Evolutionary conservation across 1,284 basidiomycete genomes (phyloP), one percentile per base, ranked within the genome.

Genomic region (Cryptococcus floricola): DNA sequence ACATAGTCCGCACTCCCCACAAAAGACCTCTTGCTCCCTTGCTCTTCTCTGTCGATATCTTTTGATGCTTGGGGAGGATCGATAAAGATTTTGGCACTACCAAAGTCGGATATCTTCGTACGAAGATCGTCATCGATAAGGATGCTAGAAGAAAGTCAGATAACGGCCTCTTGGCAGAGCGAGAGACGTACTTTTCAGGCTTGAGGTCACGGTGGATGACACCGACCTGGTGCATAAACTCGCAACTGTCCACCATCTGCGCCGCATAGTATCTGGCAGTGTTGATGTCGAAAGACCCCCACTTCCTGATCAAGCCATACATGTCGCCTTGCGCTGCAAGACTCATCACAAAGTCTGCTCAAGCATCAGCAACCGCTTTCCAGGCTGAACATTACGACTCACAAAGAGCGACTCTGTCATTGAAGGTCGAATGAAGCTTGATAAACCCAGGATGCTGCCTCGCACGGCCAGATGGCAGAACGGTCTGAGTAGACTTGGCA

Each of bases 1-100:
- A 97, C 89, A 70, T 98, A 98, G 67, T 97, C 92, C 0, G 95
- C 91, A 1, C 94, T 96, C 10, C 95, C 95, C 23, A 98, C 96
- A 76, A 96, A 98, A 0, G 91, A 92, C 8, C 76, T 65, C 14
- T 46, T 25, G 8, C 16, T 23, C n/a, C 16, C 19, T 16, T n/a
- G 44, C 27, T 46, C 44, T 19, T 46, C 44, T 23, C 60, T 56
- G 3, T 51, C 62, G 9, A 37, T 23, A 47, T 53, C 55, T 16
- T 48, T 51, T 12, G 56, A 54, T 7, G 52, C 54, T 7, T 58
- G 53, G 60, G 57, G 61, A 43, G 58, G 55, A 60, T 73, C 65
- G 57, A 71, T 74, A 62, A 85, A 84, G 48, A 93, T 79, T 78
- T 95, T 95, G 37, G 91, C 93, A 18, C 92, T 96, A 10, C 96